Evolutionary conservation across 768 basidiomycete genomes (phyloP).

Genomic region (Galerina marginata): DNA sequence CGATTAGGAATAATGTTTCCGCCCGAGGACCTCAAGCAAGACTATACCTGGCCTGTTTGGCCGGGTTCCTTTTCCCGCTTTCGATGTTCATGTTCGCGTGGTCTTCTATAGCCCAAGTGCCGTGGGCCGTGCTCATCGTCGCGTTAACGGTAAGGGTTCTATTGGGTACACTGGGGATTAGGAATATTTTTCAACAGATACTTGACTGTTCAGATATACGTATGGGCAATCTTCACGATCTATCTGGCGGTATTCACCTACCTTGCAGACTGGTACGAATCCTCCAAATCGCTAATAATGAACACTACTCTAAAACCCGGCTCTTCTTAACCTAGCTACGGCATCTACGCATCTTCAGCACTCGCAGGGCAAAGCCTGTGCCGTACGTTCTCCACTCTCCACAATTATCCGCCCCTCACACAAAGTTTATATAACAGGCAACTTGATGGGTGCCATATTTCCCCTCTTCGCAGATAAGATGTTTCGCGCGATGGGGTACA

Average conservation of each 20-base stretch:
- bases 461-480: conserved; percentile 64
- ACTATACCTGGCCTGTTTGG: conserved; percentile 53
- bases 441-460: conserved; percentile 51
- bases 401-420: too few species aligned
- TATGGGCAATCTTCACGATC: conserved; percentile 52
- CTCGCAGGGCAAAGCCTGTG: conserved; percentile 65
- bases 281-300: too few species aligned
- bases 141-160: conserved; percentile 44
- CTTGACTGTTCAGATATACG: conserved; percentile 43
- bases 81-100: conserved; percentile 76
- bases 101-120: conserved; percentile 55
- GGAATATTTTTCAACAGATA: background rate
- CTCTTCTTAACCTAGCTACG: conserved; percentile 35
- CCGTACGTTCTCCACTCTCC: conserved; percentile 38
- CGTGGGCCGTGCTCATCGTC: conserved; percentile 61
- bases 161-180: background rate
- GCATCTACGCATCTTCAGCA: conserved; percentile 64
- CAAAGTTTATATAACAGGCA: conserved; percentile 36
- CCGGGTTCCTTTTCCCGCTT: conserved; percentile 51
- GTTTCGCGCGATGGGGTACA: conserved; percentile 54
- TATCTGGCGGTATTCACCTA: conserved; percentile 63
- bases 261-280: conserved; percentile 59
- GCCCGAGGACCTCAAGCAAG: conserved; percentile 53
- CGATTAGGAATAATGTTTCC: conserved; percentile 28
- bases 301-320: too few species aligned